Evolutionary conservation across 805 yeast species (phyloP), one percentile per base, ranked within the genome.

Genomic region (Myxozyma sirexii): DNA sequence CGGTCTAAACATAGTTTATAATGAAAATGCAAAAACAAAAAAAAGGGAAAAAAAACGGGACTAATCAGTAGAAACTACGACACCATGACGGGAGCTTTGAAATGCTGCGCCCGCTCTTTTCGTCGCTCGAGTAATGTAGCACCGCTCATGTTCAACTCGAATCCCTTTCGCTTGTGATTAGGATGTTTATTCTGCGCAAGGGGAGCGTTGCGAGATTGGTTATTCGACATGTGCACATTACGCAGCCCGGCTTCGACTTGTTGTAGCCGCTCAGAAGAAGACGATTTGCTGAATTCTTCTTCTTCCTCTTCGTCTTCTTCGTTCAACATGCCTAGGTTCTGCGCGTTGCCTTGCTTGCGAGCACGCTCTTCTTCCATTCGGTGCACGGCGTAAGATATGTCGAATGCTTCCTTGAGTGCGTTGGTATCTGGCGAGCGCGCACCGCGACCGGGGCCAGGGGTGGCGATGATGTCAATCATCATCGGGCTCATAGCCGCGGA

Each of bases 381-480:
- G 70, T 89, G 93, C 17, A 90, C 90, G 4, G 96, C 96, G 52
- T 90, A 87, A 29, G 91, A 85, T 7, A 90, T 84, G 68, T 90
- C 96, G 72, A 90, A 90, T 12, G 92, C 96, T 68, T 90, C 96
- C 65, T 89, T 84, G 74, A 90, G 80, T 0, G 90, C 90, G 50
- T 85, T 87, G 0, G 91, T 90, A 3, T 91, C 91, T 2, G 78
- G 77, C 15, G 79, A 71, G 19, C 73, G 71, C n/a, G 53, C 38
- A 24, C 59, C 56, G 23, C 60, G 35, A 2, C 56, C 45, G n/a
- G 47, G 42, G 10, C 59, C 52, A 4, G 67, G 67, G 10, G 65
- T 60, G 29, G 62, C 67, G 10, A 61, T 48, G n/a, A 62, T 51
- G 33, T 62, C 66, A 31, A 60, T 52, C 29, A 62, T 42, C 56